Evolutionary conservation across 1,284 basidiomycete genomes (phyloP).

Genomic region (Apiotrichum sp.): DNA sequence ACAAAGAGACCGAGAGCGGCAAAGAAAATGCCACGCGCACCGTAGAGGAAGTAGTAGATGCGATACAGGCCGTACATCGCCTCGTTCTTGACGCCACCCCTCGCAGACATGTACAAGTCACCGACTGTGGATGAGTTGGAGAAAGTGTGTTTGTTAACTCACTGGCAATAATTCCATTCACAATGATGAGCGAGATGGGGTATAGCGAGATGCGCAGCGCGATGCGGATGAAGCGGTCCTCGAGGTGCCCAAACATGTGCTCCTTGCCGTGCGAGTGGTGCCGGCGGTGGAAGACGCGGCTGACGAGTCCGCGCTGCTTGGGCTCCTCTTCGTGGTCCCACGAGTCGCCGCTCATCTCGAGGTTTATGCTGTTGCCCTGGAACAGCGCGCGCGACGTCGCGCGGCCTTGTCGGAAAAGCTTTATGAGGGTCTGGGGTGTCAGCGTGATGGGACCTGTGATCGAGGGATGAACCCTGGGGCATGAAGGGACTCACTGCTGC

Average conservation of each 20-base stretch:
- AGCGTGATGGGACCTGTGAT: not conserved
- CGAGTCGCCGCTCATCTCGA: conserved; percentile 14
- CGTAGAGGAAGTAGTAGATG: conserved; percentile 21
- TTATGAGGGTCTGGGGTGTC: conserved; percentile 20
- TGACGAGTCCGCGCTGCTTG: not conserved
- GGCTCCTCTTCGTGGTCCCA: conserved; percentile 17
- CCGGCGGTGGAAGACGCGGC: not conserved
- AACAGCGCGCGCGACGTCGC: conserved; percentile 26
- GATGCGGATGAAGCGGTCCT: conserved; percentile 20
- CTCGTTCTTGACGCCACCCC: conserved; percentile 6
- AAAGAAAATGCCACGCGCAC: conserved; percentile 15
- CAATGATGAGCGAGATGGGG: conserved; percentile 23
- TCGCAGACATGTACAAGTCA: conserved; percentile 16
- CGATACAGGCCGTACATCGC: conserved; percentile 15
- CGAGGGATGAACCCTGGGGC: not conserved
- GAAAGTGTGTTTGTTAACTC: not conserved
- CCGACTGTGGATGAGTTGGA: conserved; percentile 3
- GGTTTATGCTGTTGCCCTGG: conserved; percentile 18
- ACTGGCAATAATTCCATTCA: conserved; percentile 25
- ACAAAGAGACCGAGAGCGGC: conserved; percentile 12
- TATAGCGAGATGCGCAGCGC: conserved; percentile 26
- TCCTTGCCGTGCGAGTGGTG: conserved; percentile 4
- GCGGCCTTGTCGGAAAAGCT: conserved; percentile 28
- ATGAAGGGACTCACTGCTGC: conserved; percentile 13
- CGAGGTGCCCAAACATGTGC: conserved; percentile 11